Conservation (phyloP, 2,329 filamentous ascomycete genomes). For the Periconia macrospinosa region DNA sequence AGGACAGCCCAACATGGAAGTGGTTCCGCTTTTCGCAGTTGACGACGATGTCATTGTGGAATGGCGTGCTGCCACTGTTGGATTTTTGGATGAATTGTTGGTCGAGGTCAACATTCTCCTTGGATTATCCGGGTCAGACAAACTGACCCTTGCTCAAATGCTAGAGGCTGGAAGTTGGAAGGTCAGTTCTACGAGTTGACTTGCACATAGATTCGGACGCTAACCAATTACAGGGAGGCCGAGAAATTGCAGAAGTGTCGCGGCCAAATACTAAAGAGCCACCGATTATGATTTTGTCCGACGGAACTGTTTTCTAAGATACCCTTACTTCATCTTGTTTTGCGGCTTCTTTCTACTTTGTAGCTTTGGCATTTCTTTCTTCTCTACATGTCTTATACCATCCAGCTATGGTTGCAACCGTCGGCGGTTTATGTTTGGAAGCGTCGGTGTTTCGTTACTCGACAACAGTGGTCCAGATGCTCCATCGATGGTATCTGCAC, state of each 20-base stretch:
- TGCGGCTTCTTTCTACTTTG: background rate
- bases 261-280: conserved; percentile 95
- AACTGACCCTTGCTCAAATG: conserved; percentile 80
- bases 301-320: conserved; percentile 89
- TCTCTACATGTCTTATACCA: background rate
- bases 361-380: background rate
- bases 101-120: conserved; percentile 70
- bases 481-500: background rate
- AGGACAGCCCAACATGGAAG: conserved; percentile 71
- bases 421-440: background rate
- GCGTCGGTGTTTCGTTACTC: too few species aligned
- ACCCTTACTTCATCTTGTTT: conserved; percentile 31
- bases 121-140: conserved; percentile 68
- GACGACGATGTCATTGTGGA: conserved; percentile 80
- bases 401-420: background rate
- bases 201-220: conserved; percentile 5
- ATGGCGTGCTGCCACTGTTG: conserved; percentile 75
- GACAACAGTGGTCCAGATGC: too few species aligned
- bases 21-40: conserved; percentile 72
- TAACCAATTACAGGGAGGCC: conserved; percentile 68
- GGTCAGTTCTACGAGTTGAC: conserved; percentile 56
- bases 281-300: conserved; percentile 93
- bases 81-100: conserved; percentile 71
- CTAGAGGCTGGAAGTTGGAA: conserved; percentile 98
- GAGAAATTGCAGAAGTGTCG: conserved; percentile 93